Percentiles rank a stretch among this genome's conserved stretches.
Conservation (phyloP, 2,329 filamentous ascomycete species). For the Penicillium sp. region DNA sequence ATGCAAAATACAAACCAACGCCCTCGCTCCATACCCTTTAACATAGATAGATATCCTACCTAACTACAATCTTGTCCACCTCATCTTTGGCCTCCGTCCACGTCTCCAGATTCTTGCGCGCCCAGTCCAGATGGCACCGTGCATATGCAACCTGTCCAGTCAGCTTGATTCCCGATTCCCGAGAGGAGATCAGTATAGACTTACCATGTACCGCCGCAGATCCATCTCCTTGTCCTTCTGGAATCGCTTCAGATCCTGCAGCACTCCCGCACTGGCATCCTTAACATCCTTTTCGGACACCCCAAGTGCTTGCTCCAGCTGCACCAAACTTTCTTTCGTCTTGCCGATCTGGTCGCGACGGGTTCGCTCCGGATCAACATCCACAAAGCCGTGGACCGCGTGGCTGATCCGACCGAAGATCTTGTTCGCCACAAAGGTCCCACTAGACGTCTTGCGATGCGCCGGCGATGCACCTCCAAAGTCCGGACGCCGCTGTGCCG, state of each 20-base stretch:
- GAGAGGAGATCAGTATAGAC: neutral
- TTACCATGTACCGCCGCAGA: conserved; percentile 84
- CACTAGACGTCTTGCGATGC: conserved; percentile 73
- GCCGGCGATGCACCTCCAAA: conserved; percentile 37
- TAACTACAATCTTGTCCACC: conserved; percentile 68
- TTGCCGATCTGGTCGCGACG: conserved; percentile 89
- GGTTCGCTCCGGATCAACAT: conserved; percentile 89
- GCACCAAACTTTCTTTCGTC: conserved; percentile 73
- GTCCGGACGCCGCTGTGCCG: conserved; percentile 60
- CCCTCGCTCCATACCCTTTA: too few relatives aligned
- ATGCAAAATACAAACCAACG: too few relatives aligned
- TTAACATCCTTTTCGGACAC: conserved; percentile 86
- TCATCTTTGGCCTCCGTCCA: conserved; percentile 87
- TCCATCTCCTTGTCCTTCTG: conserved; percentile 94
- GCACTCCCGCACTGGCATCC: conserved; percentile 77
- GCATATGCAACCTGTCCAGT: conserved; percentile 65
- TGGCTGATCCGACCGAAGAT: conserved; percentile 93
- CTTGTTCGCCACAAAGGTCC: conserved; percentile 84
- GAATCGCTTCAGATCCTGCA: conserved; percentile 85
- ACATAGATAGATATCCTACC: conserved; percentile 28
- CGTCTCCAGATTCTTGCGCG: conserved; percentile 77
- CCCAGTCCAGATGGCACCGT: conserved; percentile 88
- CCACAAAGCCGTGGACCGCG: conserved; percentile 89
- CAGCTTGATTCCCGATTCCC: too few relatives aligned
- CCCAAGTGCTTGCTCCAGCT: conserved; percentile 79